Evolutionary conservation across 148 eudicot genomes (phyloP), one percentile per base, ranked within the genome.

Genomic region (Tetragonia tetragonoides): DNA sequence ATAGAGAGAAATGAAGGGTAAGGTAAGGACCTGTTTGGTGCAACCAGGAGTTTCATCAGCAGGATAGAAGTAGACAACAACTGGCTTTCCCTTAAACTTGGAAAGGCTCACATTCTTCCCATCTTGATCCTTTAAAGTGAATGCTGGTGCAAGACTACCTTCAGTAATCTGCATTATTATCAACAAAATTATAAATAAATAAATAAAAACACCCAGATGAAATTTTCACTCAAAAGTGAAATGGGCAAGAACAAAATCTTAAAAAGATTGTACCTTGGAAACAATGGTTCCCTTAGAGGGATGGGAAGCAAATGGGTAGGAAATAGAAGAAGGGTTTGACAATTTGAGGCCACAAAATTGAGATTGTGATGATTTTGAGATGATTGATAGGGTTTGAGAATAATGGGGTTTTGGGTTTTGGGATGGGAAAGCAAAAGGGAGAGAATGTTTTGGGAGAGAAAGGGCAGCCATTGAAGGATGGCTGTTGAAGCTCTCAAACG

Each of bases 1-100:
- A 37, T n/a, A 57, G 28, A 54, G 41, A 53, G 23, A 34, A 21
- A 41, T 34, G 16, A 6, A 3, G 66, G 68, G 5, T 18, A 68
- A 24, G 68, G 5, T 18, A 68, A 24, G 42, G 66, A 92, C 99
- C 98, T 96, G 99, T 86, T 96, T 96, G 87, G 99, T 96, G 87
- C 99, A 96, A 70, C 99, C 99, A 89, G 99, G 99, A 76, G 93
- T 89, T 76, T 96, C 99, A 86, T 96, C 99, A 87, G 98, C 99
- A 84, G 99, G 99, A 68, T 96, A 96, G 82, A 96, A 96, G 75
- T 96, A 96, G 74, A 96, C 82, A 79, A 96, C 89, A 51, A 89
- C 88, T 80, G 99, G 99, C 88, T 90, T 96, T 16, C 98, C 98
- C 77, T 93, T 96, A 80, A 88, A 93, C 63, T 91, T 93, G 68